Percentiles rank a stretch among this genome's conserved stretches.
phyloP scores from a whole-genome alignment of 2,329 filamentous ascomycete species.

The Fusarium denticulatum region DNA sequence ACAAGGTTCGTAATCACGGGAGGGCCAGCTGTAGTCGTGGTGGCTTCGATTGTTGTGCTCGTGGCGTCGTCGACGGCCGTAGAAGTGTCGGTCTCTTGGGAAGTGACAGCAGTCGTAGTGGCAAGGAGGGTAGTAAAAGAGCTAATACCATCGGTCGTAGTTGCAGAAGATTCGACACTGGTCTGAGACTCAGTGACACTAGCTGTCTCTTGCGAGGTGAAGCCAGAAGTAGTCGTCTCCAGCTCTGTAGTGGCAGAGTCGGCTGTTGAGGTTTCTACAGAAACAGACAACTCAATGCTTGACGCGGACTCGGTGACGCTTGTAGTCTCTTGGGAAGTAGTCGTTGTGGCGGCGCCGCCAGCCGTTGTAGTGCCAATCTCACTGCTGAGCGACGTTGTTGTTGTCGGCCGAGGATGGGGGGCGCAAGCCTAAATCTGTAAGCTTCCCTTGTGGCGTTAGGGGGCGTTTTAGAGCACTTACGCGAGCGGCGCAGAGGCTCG shows the following conservation, averaged over 20 bases:
- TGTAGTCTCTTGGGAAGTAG: not conserved
- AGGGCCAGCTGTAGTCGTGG: not conserved
- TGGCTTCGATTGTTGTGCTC: not conserved
- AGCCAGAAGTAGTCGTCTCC: not conserved
- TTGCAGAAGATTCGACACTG: not conserved
- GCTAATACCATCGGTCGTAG: not conserved
- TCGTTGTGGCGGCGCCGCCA: not conserved
- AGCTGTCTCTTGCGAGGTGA: not conserved
- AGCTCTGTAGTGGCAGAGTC: not conserved
- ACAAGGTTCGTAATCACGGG: not conserved
- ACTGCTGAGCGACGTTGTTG: not conserved
- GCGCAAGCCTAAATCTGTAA: constrained; percentile 2
- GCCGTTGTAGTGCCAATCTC: not conserved
- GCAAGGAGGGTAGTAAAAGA: not conserved
- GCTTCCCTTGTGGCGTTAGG: not conserved
- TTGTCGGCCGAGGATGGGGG: not conserved
- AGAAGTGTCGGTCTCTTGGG: not conserved
- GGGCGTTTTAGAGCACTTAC: not conserved
- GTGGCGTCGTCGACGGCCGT: not conserved
- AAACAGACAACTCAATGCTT: not conserved
- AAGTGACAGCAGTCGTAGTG: not conserved
- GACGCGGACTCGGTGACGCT: not conserved
- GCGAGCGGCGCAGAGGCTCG: not conserved
- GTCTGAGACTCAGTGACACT: not conserved
- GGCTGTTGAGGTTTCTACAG: not conserved